Evolutionary conservation across 2,329 filamentous ascomycete species (phyloP).

Genomic region (Catunica adiposa): DNA sequence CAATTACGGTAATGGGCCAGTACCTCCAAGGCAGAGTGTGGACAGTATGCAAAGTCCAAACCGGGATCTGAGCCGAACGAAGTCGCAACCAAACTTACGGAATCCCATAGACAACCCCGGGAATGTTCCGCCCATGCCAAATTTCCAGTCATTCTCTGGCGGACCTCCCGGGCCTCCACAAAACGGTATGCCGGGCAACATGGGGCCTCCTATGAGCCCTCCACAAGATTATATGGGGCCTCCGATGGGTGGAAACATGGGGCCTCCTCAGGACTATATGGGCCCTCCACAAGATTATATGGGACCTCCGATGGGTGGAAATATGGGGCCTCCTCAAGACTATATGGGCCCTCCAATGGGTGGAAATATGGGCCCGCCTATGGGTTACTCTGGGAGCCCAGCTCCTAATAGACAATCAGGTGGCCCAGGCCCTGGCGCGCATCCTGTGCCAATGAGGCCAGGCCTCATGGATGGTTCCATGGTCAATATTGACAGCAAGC

Average conservation of each 20-base stretch:
- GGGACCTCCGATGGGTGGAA: not conserved
- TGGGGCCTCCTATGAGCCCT: constrained; percentile 1
- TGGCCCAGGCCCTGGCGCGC: constrained; percentile 22
- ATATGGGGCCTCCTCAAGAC: not conserved
- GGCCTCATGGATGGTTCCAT: constrained; percentile 44
- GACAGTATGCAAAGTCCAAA: constrained; percentile 21
- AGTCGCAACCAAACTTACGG: constrained; percentile 50
- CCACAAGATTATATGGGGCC: not conserved
- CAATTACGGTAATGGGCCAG: constrained; percentile 8
- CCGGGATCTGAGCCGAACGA: constrained; percentile 41
- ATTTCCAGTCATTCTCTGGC: constrained; percentile 10
- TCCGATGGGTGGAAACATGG: not conserved
- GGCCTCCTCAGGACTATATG: not conserved
- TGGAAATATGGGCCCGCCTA: not conserved
- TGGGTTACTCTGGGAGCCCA: constrained; percentile 1
- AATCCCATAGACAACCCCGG: constrained; percentile 53
- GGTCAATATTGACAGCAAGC: constrained; percentile 38
- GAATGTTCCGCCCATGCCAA: constrained; percentile 38
- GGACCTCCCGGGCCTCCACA: constrained; percentile 2
- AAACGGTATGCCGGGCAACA: not conserved
- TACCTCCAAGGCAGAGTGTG: constrained; percentile 2
- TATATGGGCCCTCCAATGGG: constrained; percentile 3
- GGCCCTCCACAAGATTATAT: constrained; percentile 3
- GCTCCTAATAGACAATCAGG: constrained; percentile 9
- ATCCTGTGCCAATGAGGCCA: constrained; percentile 46